Conservation (phyloP, 768 basidiomycete genomes). For the Lactarius deliciosus region DNA sequence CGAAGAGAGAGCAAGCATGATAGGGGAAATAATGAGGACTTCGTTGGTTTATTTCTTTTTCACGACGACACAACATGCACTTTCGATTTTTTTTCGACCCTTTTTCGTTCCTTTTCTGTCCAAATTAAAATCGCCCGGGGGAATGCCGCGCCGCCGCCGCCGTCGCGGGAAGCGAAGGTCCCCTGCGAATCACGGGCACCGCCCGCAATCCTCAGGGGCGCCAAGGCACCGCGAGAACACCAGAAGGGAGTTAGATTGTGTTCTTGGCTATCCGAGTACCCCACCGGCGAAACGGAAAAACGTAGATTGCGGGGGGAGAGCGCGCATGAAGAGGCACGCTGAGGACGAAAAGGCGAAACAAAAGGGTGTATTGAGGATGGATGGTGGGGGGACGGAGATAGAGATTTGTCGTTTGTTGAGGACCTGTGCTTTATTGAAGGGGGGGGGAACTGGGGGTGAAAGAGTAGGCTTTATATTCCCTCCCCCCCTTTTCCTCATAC, state of each 20-base stretch:
- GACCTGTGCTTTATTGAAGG: not conserved
- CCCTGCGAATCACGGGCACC: not conserved
- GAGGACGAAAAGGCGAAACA: not conserved
- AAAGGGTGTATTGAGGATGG: not conserved
- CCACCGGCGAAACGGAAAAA: not conserved
- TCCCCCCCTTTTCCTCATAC: slow-evolving; percentile 41
- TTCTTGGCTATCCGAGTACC: not conserved
- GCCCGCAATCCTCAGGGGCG: not conserved
- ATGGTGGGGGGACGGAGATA: not conserved
- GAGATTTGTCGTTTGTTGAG: not conserved
- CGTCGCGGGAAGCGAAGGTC: not conserved
- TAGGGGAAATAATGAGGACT: not conserved
- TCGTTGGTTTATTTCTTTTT: not conserved
- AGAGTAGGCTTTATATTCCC: not conserved
- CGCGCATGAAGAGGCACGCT: not conserved
- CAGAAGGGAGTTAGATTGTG: not conserved
- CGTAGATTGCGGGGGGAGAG: not conserved
- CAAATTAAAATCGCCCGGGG: not conserved
- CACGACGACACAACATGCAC: not conserved
- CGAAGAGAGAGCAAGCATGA: not conserved
- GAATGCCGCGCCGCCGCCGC: not conserved
- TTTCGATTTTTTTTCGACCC: not conserved
- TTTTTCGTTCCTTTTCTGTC: not conserved
- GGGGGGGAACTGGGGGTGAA: not conserved
- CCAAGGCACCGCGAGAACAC: not conserved